Base-by-base conservation (phyloP, 2,329 filamentous ascomycete genomes). In the Pseudocercospora eumusae region DNA sequence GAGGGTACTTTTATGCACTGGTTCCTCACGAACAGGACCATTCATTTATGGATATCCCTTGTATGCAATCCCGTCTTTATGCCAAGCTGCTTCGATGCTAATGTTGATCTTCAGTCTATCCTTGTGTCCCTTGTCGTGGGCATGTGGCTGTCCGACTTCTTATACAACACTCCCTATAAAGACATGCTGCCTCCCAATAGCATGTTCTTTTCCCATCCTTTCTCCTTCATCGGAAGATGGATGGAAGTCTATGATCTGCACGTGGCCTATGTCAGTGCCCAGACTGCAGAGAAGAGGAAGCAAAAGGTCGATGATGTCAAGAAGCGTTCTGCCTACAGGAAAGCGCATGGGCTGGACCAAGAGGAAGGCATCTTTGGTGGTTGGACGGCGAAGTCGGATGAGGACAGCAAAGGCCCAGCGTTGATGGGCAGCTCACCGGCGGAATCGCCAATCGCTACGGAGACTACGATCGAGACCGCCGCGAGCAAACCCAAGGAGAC, bases 31-130 rank as follows among this genome's bases (percentile, higher is more conserved):
- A 93, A 86, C 75, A 84, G 84, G 62, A 79, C 80, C 60, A 85
- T 98, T 60, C 93, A 99, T 77, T 76, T 91, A 27, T 89, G 85
- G 75, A 93, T 99, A 74, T 90, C 91, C 1, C 82, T 97, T 81
- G 92, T 96, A 82, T 62, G 84, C 74, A 27, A 9, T 28, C 2
- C 25, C 2, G 8, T 21, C n/a, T 10, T 40, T 4, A n/a, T 56
- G 6, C 50, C 21, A 45, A 20, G 23, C 10, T 40, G 10, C 25
- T 21, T 27, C 21, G 42, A 13, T 31, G 27, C 50, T 56, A 27
- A 47, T 57, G 58, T 40, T 58, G 42, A 21, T 20, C 55, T 60
- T 18, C 6, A 88, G 84, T 84, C 88, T 70, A 89, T 90, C 20
- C 83, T 96, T 31, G 75, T 87, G 27, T 80, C 83, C 57, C 84